phyloP scores from a whole-genome alignment of 2,329 filamentous ascomycete genomes.

The Chrysoporthe deuterocubensis region DNA sequence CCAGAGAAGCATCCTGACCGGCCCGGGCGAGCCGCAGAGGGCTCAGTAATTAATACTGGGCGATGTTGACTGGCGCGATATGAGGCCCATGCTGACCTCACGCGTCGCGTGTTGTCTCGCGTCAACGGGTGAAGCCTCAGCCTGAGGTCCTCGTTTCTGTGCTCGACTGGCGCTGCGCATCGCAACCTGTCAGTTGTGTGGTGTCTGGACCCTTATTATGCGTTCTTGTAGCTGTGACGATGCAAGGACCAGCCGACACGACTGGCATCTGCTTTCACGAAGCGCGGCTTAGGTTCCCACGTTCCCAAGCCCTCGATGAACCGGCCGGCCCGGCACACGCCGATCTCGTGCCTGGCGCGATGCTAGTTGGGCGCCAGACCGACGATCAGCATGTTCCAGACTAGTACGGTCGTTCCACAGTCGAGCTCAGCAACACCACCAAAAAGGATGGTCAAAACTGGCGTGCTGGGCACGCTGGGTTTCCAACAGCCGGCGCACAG shows the following conservation, averaged over 20 bases:
- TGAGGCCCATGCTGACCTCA: background rate
- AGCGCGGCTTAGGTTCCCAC: no score
- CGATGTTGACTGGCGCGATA: background rate
- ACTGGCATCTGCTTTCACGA: no score
- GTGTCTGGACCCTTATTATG: no score
- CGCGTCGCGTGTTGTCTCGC: no score
- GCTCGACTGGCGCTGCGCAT: no score
- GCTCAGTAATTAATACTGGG: background rate
- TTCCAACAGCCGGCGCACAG: background rate
- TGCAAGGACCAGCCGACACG: no score
- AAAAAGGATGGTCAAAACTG: background rate
- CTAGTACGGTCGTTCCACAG: background rate
- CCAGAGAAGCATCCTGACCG: background rate
- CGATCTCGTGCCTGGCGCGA: background rate
- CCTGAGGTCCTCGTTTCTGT: no score
- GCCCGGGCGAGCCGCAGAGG: background rate
- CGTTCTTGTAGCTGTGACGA: no score
- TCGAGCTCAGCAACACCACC: background rate
- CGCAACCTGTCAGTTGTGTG: no score
- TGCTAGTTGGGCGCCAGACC: background rate
- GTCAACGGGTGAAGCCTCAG: no score
- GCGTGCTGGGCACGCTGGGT: background rate
- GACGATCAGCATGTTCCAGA: background rate
- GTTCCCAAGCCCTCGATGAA: background rate
- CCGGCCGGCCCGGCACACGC: background rate